Evolutionary conservation across 352 stramenopile genomes (phyloP), one percentile per base, ranked within the genome.

Genomic region (Salisapilia sapeloensis): DNA sequence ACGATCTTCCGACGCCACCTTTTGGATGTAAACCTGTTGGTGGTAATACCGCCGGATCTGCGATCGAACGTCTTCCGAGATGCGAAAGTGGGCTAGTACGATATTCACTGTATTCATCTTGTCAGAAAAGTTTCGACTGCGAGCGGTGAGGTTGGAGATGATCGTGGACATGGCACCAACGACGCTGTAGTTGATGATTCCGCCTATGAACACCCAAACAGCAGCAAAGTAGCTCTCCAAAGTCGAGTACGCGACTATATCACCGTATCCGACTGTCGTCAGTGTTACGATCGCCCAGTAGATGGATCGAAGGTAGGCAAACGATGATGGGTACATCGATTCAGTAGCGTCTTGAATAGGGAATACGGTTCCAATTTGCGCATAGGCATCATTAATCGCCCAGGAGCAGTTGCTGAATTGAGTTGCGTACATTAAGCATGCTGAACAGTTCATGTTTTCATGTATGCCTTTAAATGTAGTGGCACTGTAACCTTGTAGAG

Each of bases 141-240:
- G 43, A 0, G 66, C 66, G 2, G 62, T 78, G 5, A 80, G 40
- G 35, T 80, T 76, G 1, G 71, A 74, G 11, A 83, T 82, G 38
- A 80, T 65, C 35, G 64, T 80, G 2, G 71, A 86, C 59, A 86
- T 83, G 10, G 62, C 64, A 1, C 65, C 64, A 8, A 83, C 60
- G 13, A 83, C 67, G 10, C 62, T 64, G 34, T 79, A 86, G 44
- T 83, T 83, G 41, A 86, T 86, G 18, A 83, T 58, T 0, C 51
- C 64, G 1, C 64, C 66, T 1, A 79, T 23, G 25, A 79, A 83
- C 4, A 67, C 49, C 71, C 71, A 86, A 2, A 64, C 16, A 6
- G 60, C 60, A 1, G 67, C 66, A 21, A 82, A 83, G 13, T 69
- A 60, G 26, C 54, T 79, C 36, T 86, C 71, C 23, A 39, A 49